Conservation (phyloP, 352 stramenopile genomes). For the Phytophthora hibernalis region DNA sequence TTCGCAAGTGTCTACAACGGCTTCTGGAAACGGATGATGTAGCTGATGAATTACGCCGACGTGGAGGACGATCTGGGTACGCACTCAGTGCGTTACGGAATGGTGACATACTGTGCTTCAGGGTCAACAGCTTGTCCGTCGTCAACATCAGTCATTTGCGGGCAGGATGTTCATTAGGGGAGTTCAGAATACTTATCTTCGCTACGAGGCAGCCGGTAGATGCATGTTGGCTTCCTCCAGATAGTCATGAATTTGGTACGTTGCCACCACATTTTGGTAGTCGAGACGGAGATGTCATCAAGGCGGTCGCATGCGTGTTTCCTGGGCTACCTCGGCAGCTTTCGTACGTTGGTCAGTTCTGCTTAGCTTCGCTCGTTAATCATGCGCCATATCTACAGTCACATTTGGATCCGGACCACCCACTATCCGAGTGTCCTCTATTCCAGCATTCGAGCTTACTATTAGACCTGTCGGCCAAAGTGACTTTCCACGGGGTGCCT, state of each 20-base stretch:
- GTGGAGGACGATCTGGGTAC: no score
- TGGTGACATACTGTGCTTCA: constrained; percentile 27
- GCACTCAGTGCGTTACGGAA: constrained; percentile 38
- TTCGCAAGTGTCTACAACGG: constrained; percentile 17
- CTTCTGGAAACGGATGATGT: no score
- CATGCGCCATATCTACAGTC: constrained; percentile 2
- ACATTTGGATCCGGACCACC: background rate
- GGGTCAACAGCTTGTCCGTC: constrained; percentile 32
- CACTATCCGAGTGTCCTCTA: constrained; percentile 7
- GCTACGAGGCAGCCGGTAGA: constrained; percentile 25
- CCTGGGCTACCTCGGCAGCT: constrained; percentile 6
- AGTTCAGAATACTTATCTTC: constrained; percentile 32
- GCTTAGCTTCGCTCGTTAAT: constrained; percentile 17
- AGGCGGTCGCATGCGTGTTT: constrained; percentile 14
- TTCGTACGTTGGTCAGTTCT: constrained; percentile 18
- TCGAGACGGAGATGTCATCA: constrained; percentile 1
- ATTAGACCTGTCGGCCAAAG: background rate
- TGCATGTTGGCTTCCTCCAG: constrained; percentile 26
- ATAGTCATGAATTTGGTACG: constrained; percentile 19
- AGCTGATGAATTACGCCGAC: no score
- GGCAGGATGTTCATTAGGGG: constrained; percentile 20
- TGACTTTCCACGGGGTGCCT: constrained; percentile 12
- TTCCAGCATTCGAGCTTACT: constrained; percentile 13
- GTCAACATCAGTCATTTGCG: constrained; percentile 22
- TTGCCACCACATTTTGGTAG: constrained; percentile 29